Conservation (phyloP, 192 early-diverging fungal genomes). For the Coemansia sp. region DNA sequence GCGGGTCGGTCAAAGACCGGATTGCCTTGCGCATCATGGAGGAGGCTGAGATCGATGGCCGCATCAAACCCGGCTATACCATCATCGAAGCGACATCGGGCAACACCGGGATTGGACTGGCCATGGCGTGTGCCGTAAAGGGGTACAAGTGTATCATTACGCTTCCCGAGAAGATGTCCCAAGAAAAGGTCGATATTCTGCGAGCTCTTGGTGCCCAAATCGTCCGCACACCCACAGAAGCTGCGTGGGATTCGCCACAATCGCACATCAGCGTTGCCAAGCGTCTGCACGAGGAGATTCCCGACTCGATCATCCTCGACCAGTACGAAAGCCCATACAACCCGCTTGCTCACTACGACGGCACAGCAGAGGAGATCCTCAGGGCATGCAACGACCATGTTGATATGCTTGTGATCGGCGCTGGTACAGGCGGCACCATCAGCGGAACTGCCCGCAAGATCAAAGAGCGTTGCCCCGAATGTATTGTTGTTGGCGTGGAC, state of each 20-base stretch:
- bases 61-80: constrained; percentile 86
- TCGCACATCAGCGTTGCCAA: constrained; percentile 98
- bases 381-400: constrained; percentile 79
- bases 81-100: constrained; percentile 99
- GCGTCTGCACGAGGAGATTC: constrained; percentile 91
- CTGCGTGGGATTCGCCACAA: constrained; percentile 97
- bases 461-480: constrained; percentile 88
- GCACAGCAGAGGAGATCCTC: constrained; percentile 83
- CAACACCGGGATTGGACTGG: constrained; percentile 99
- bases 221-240: constrained; percentile 98
- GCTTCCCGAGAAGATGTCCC: constrained; percentile 98
- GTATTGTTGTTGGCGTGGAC: constrained; percentile 89
- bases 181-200: constrained; percentile 99
- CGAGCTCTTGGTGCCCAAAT: constrained; percentile 98
- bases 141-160: constrained; percentile 98
- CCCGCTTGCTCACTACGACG: constrained; percentile 96
- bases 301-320: constrained; percentile 93
- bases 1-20: constrained; percentile 98
- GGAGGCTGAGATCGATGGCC: constrained; percentile 89
- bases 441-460: constrained; percentile 90
- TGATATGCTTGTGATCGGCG: constrained; percentile 94
- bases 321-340: constrained; percentile 98
- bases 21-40: constrained; percentile 97
- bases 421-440: constrained; percentile 97
- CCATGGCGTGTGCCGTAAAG: constrained; percentile 96